Base-by-base conservation (phyloP, 2,329 filamentous ascomycete species). In the Botrytis squamosa region DNA sequence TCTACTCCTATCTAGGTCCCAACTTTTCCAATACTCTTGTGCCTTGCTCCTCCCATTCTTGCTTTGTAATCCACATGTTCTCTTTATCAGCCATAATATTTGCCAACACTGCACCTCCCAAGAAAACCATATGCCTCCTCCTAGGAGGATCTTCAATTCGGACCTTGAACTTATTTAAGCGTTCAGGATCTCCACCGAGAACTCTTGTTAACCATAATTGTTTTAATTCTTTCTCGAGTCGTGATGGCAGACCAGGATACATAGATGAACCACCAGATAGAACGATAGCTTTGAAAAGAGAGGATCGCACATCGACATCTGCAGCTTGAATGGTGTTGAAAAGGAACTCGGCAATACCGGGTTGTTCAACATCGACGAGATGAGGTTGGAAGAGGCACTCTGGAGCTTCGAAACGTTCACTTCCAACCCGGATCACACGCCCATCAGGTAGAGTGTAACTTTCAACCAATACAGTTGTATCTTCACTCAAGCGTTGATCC, bases 21-120 rank as follows among this genome's bases (percentile, higher is more conserved):
- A 99, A 86, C 87, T 98, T 99, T 85, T 97, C 93, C 81, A 99
- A 84, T 75, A 93, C 91, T 74, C 92, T 88, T 55, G 92, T 82
- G 57, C 96, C 96, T 82, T 98, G 92, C 85, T 99, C 96, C 81
- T 96, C 89, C 96, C 96, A 99, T 84, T 99, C 96, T 81, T 93
- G 88, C 87, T 97, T 97, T 79, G 92, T 93, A 81, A 99, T 95
- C 96, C 96, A 99, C 96, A 98, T 98, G 83, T 92, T 93, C 83
- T 98, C 94, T 86, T 98, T 98, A 85, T 98, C 95, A 64, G 96
- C 95, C 92, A 99, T 98, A 83, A 99, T 97, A 83, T 98, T 98
- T 79, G 96, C 96, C 80, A 99, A 86, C 76, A 99, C 96, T 40
- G 96, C 96, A 79, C 96, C 96, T 74, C 96, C 96, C 73, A 99